Percentiles rank a stretch among this genome's conserved stretches.
Conservation (phyloP, 805 yeast species). For the Yamadazyma scolyti region DNA sequence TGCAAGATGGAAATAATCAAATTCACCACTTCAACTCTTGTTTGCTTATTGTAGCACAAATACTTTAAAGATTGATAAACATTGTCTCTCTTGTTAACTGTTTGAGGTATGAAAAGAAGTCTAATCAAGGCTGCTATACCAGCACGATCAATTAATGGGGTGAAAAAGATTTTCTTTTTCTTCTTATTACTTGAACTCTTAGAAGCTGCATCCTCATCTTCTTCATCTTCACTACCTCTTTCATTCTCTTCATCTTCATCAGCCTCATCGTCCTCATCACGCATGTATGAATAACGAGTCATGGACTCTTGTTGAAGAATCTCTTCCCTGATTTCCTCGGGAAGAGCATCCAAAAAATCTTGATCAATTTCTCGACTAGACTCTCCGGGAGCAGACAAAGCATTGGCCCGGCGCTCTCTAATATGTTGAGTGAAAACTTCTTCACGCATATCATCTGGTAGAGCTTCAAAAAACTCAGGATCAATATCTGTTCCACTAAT, state of each 20-base stretch:
- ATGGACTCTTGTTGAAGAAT: constrained; percentile 56
- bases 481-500: constrained; percentile 89
- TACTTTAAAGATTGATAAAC: constrained; percentile 63
- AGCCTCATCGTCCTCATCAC: constrained; percentile 17
- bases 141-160: constrained; percentile 68
- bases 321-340: constrained; percentile 62
- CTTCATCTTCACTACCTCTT: constrained; percentile 1
- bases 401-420: constrained; percentile 64
- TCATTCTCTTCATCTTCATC: constrained; percentile 19
- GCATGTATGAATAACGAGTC: constrained; percentile 30
- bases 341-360: constrained; percentile 76
- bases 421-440: constrained; percentile 87
- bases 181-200: constrained; percentile 3
- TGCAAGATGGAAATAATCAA: constrained; percentile 64
- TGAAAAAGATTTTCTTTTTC: constrained; percentile 34
- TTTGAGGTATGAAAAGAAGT: constrained; percentile 69
- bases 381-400: constrained; percentile 32
- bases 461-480: constrained; percentile 83
- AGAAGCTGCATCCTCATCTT: neutral
- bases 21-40: constrained; percentile 70
- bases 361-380: constrained; percentile 69
- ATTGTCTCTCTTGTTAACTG: constrained; percentile 56
- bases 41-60: constrained; percentile 73
- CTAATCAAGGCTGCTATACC: constrained; percentile 74
- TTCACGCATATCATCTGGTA: constrained; percentile 90